Evolutionary conservation across 352 stramenopile genomes (phyloP), one percentile per base, ranked within the genome.

Genomic region (Pythium dissimile): DNA sequence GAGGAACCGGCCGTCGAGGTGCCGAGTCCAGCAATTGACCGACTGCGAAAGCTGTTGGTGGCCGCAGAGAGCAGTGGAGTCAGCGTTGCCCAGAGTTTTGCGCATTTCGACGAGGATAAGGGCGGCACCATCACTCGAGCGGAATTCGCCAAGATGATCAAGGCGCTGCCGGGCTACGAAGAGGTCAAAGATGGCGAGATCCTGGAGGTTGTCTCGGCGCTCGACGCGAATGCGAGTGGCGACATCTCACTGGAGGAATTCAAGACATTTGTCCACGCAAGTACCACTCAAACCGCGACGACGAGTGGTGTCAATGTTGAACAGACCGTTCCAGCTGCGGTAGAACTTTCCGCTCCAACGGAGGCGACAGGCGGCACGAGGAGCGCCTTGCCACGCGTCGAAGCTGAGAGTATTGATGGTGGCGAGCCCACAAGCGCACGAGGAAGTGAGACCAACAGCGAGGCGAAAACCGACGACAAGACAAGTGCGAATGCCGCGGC

Each of bases 181-280:
- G 47, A 46, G 1, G 56, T 77, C 7, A 37, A 34, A 10, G 66
- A 76, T 8, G 62, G 67, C 23, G 77, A 86, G 4, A 68, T 77
- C 0, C 30, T 53, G 1, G 32, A 42, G 8, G 58, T 87, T 24
- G 73, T 87, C 12, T 59, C 66, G 26, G 51, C 66, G 1, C 54
- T 94, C 12, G 80, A 93, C 27, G 72, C 71, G 13, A 75, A 90
- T 56, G 53, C 26, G 23, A 83, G 71, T 21, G 77, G 76, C 11
- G 72, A 42, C 18, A 77, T 94, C 20, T 83, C 75, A 3, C 50
- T 86, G 31, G 49, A 71, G n/a, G 78, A 91, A 32, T 89, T 91
- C 46, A 32, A 67, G 7, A 43, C 62, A 0, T 75, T 88, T 30
- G 59, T 80, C 7, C 38, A 55, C 15, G 5, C 2, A 8, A 31